phyloP scores from a whole-genome alignment of 2,329 filamentous ascomycete species.

The Botrytis aclada region DNA sequence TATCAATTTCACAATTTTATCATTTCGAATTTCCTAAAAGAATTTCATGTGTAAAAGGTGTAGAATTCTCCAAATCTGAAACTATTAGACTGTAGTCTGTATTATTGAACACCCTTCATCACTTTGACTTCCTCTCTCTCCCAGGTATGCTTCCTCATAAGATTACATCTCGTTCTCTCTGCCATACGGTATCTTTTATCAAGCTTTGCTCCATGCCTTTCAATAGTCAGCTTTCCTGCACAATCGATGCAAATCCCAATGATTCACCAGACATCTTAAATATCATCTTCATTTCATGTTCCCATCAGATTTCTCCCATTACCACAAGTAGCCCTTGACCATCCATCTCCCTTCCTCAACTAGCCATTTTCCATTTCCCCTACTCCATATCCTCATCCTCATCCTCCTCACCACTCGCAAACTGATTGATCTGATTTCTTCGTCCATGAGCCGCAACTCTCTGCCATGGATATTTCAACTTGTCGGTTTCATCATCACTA shows the following conservation, averaged over 20 bases:
- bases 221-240: background rate
- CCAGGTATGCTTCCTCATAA: background rate
- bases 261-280: background rate
- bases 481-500: constrained; percentile 33
- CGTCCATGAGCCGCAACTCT: background rate
- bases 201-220: background rate
- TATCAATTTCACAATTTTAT: background rate
- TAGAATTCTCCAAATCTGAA: background rate
- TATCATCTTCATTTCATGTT: background rate
- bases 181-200: background rate
- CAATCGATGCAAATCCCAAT: background rate
- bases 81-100: background rate
- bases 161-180: background rate
- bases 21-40: background rate
- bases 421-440: background rate
- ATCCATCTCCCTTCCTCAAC: background rate
- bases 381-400: constrained; percentile 2
- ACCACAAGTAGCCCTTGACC: background rate
- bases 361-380: background rate
- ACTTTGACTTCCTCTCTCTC: background rate
- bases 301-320: background rate
- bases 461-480: constrained; percentile 33
- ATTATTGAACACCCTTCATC: background rate
- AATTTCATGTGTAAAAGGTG: background rate
- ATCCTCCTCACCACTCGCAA: background rate